Base-by-base conservation (phyloP, 2,329 filamentous ascomycete genomes). In the Neonectria neomacrospora region DNA sequence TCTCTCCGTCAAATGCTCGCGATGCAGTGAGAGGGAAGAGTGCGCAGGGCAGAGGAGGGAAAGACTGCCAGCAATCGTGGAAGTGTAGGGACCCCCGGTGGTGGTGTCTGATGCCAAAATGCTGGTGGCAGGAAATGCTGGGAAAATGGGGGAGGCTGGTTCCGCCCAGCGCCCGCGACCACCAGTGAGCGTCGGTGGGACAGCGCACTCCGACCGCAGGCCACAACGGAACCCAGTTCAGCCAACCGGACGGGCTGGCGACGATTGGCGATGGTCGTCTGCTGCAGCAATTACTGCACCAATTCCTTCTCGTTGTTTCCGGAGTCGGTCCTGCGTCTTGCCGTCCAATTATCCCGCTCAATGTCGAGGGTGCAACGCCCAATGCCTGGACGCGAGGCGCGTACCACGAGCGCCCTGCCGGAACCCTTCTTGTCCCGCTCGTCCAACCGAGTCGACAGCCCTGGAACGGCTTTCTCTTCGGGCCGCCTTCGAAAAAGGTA, bases 101-200 rank as follows among this genome's bases (percentile, higher is more conserved):
- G 23, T 26, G 23, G 6, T 26, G 23, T 26, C 23, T 3, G 68
- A 72, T 72, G 73, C 70, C 73, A 67, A 75, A 75, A 75, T 69
- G 62, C 50, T 73, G 74, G 74, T 75, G 74, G 74, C 73, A 71
- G 68, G 61, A 70, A 62, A 65, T 63, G 64, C 23, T 56, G 64
- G 61, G 52, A 67, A 67, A 65, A 64, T 60, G 52, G 51, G 64
- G 60, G 65, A 67, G 71, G 71, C 54, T 66, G 67, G 66, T 54
- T 44, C 52, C 48, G 65, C 62, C 58, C 37, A 65, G 64, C 66
- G 65, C 68, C 64, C 59, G 67, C 59, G 63, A 66, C 48, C 71
- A 66, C 67, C 60, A 65, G 65, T 65, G 59, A 59, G 59, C 67
- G 65, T 65, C 67, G 54, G 57, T 50, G 62, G 51, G 45, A 56